A percentile compares a stretch with the other conserved stretches of the same genome.
Conservation (phyloP, 2,329 filamentous ascomycete species). For the Didymella pinodella region DNA sequence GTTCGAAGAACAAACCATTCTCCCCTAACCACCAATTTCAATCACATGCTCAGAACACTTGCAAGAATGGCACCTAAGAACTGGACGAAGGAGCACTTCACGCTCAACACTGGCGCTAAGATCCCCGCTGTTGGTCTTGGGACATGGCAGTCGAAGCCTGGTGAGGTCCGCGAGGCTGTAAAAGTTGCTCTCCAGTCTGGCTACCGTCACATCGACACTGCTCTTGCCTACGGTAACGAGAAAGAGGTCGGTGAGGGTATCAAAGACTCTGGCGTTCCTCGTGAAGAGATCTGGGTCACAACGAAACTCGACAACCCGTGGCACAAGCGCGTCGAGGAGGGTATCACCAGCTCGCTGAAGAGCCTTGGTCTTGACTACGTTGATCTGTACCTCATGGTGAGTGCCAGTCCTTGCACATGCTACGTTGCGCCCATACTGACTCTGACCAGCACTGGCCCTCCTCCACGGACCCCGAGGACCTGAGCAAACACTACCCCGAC, state of each 20-base stretch:
- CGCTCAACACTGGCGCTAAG: slow-evolving; percentile 67
- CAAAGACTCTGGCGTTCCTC: slow-evolving; percentile 69
- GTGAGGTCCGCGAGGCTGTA: slow-evolving; percentile 74
- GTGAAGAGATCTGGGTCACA: slow-evolving; percentile 76
- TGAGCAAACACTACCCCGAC: slow-evolving; percentile 74
- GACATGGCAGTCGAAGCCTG: slow-evolving; percentile 78
- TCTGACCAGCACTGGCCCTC: slow-evolving; percentile 64
- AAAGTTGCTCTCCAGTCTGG: slow-evolving; percentile 71
- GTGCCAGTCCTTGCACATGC: not conserved
- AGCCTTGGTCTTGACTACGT: slow-evolving; percentile 71
- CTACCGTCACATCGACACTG: slow-evolving; percentile 80
- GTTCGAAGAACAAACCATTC: not conserved
- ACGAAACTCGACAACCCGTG: slow-evolving; percentile 85
- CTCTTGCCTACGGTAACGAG: slow-evolving; percentile 81
- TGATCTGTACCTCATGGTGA: slow-evolving; percentile 71
- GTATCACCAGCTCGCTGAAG: slow-evolving; percentile 67
- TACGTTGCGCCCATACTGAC: slow-evolving; percentile 4
- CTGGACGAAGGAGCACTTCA: slow-evolving; percentile 48
- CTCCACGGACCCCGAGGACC: slow-evolving; percentile 67
- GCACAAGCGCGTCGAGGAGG: slow-evolving; percentile 68
- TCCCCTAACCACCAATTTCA: slow-evolving; percentile 1
- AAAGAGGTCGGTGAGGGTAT: slow-evolving; percentile 75
- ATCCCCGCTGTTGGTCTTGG: slow-evolving; percentile 80
- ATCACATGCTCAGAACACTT: slow-evolving; percentile 37
- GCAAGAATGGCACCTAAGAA: slow-evolving; percentile 44